Conservation (phyloP, 176 grass and related monocot species). For the Oryza meyeriana region DNA sequence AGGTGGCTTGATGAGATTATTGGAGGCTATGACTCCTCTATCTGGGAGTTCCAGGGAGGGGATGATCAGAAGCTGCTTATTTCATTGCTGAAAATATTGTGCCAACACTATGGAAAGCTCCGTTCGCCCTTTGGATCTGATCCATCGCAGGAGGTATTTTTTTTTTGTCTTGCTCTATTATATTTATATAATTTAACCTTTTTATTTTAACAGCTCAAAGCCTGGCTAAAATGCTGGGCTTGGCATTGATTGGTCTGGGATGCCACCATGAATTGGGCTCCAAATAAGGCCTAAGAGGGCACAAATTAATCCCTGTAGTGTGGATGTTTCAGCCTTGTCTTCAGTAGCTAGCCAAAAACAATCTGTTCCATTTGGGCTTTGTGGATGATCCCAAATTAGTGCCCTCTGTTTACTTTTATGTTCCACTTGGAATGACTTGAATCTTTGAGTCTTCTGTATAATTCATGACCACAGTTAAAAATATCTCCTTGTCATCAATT, state of each 20-base stretch:
- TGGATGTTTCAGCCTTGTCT: background rate
- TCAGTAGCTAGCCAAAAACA: background rate
- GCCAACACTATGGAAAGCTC: slow-evolving; percentile 92
- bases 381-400: background rate
- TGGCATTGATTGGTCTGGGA: no score
- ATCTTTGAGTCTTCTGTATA: background rate
- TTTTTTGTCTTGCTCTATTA: background rate
- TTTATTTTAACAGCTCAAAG: no score
- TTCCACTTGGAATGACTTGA: background rate
- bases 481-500: background rate
- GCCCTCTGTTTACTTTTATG: background rate
- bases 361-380: background rate
- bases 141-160: slow-evolving; percentile 70
- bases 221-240: no score
- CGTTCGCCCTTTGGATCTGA: slow-evolving; percentile 92
- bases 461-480: background rate
- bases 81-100: slow-evolving; percentile 82
- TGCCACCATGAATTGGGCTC: no score
- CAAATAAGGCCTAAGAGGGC: no score
- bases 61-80: slow-evolving; percentile 68
- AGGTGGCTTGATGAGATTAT: slow-evolving; percentile 94
- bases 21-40: slow-evolving; percentile 46
- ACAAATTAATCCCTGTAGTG: background rate
- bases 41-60: slow-evolving; percentile 55
- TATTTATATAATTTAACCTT: background rate